Evolutionary conservation across 441 rosid species (phyloP), one percentile per base, ranked within the genome.

Genomic region (Populus trichocarpa): DNA sequence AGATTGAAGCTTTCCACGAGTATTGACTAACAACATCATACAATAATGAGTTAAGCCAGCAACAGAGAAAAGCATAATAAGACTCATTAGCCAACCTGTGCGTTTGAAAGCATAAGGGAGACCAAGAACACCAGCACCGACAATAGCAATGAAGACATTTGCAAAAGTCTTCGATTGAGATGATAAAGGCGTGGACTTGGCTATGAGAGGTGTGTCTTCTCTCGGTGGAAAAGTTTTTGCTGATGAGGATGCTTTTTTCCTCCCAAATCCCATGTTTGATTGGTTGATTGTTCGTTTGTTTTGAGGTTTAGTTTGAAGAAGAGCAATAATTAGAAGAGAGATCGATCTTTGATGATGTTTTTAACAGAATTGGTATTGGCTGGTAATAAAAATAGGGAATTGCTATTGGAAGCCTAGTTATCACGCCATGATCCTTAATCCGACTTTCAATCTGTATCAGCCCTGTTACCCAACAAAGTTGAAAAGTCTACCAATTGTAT

Each of bases 121-220:
- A 4, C 98, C 97, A 5, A 93, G 77, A 30, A 94, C 96, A 20
- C 97, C 98, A 8, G 97, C 90, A 1, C 97, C 98, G 5, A 92
- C 96, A n/a, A 91, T 81, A 14, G 97, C 89, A 6, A 92, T 94
- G 90, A 94, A 94, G 28, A 90, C 89, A 77, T 94, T 94, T 59
- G 97, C 97, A 71, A 92, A 86, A 35, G 97, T 93, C 84, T 94
- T 94, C 33, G 6, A 32, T 32, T 32, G 33, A 32, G 33, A 32
- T 32, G 33, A 32, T 32, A 32, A 32, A 32, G 33, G 33, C 6
- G 33, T 32, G 6, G 22, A 69, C 11, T 75, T 76, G 26, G 86
- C 88, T 67, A 92, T 50, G 8, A 92, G 92, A 13, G 97, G 94
- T 4, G 97, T 88, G 81, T 88, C 89, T 78, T 92, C 96, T 72